Conservation (phyloP, 768 basidiomycete species). For the Auricularia sp. region DNA sequence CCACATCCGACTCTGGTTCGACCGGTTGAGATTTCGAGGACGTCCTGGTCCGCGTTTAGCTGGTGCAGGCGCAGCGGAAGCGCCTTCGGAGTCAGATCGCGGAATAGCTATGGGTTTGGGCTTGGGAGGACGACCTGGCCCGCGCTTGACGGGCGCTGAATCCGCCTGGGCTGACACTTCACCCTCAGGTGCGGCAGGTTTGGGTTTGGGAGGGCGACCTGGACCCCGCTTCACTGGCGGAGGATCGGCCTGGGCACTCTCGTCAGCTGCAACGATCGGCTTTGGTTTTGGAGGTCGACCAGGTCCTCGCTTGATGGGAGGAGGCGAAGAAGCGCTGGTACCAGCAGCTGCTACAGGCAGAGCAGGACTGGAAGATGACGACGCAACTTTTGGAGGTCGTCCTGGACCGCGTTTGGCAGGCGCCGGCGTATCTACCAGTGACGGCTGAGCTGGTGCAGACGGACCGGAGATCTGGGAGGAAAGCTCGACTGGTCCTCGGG, state of each 20-base stretch:
- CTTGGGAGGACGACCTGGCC: no score
- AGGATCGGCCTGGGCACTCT: no score
- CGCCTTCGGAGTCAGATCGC: no score
- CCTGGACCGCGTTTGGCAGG: neutral
- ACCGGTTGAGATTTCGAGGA: neutral
- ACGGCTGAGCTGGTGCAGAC: neutral
- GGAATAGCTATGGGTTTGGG: no score
- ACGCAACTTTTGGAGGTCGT: neutral
- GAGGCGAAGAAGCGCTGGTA: neutral
- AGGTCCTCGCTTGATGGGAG: neutral
- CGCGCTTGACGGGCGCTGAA: no score
- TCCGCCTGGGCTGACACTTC: no score
- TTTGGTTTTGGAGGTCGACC: neutral
- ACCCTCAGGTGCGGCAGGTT: no score
- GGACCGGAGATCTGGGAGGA: neutral
- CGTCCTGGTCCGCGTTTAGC: neutral
- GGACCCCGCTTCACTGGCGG: no score
- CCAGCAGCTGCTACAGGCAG: neutral
- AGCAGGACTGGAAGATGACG: neutral
- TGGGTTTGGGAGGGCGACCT: no score
- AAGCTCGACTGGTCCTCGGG: conserved; percentile 11
- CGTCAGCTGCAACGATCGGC: neutral
- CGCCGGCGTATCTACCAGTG: neutral
- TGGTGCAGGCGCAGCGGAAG: neutral
- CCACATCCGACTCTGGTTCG: neutral